Evolutionary conservation across 257 asterid species (phyloP).

Genomic region (Lithospermum erythrorhizon): DNA sequence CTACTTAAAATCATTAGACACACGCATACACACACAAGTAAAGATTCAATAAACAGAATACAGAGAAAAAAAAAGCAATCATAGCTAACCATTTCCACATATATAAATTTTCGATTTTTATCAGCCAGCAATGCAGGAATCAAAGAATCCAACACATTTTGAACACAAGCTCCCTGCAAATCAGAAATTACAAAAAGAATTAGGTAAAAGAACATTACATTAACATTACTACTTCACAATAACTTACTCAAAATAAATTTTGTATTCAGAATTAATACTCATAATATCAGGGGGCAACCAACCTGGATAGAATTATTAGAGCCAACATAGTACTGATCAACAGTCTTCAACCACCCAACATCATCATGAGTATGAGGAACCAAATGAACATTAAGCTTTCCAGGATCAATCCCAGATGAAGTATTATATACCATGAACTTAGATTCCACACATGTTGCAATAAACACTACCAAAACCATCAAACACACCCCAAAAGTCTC

Average conservation of each 20-base stretch:
- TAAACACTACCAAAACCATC: conserved; percentile 24
- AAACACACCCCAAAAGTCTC: conserved; percentile 3
- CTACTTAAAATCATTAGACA: background rate
- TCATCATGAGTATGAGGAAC: conserved; percentile 95
- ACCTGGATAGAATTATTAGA: conserved; percentile 90
- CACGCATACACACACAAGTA: background rate
- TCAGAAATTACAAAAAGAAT: conserved; percentile 1
- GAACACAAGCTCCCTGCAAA: conserved; percentile 85
- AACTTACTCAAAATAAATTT: too few relatives aligned
- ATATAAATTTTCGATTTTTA: conserved; percentile 66
- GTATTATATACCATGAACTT: conserved; percentile 77
- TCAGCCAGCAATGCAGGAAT: conserved; percentile 79
- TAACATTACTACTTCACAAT: too few relatives aligned
- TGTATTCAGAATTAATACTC: too few relatives aligned
- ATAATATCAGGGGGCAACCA: too few relatives aligned
- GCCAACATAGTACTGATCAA: conserved; percentile 97
- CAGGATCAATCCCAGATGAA: conserved; percentile 42
- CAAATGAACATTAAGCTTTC: conserved; percentile 84
- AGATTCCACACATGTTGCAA: conserved; percentile 28
- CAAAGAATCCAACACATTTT: conserved; percentile 85
- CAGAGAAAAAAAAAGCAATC: background rate
- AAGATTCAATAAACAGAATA: background rate
- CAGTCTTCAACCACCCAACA: conserved; percentile 96
- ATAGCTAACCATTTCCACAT: conserved; percentile 60
- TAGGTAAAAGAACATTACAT: background rate